These are phyloP conservation scores for Cryphonectria japonica DNA, from an alignment of 2,329 filamentous ascomycete genomes.

Conservation along the genomic window DNA sequence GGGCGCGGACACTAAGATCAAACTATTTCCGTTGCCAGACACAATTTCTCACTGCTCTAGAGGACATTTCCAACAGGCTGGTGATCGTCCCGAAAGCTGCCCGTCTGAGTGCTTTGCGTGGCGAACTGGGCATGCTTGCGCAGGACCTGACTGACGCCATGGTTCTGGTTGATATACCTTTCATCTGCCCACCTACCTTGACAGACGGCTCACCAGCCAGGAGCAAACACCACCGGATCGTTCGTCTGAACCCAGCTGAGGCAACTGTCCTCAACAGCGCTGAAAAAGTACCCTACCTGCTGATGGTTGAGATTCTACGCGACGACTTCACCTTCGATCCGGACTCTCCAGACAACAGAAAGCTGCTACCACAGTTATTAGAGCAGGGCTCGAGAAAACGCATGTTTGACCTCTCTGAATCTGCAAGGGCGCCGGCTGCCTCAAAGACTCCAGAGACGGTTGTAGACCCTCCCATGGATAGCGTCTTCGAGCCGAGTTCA, in stretches of 20 bases:
- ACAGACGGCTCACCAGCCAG: constrained; percentile 73
- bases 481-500: constrained; percentile 80
- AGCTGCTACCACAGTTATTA: constrained; percentile 62
- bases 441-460: constrained; percentile 49
- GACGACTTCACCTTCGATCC: constrained; percentile 86
- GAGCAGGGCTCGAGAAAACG: constrained; percentile 62
- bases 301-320: constrained; percentile 81
- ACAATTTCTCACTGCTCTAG: constrained; percentile 77
- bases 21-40: constrained; percentile 85
- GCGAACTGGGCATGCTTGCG: constrained; percentile 78
- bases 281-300: constrained; percentile 80
- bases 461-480: constrained; percentile 61
- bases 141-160: constrained; percentile 72
- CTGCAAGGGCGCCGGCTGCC: constrained; percentile 55
- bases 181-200: constrained; percentile 77
- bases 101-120: constrained; percentile 77
- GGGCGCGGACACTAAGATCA: constrained; percentile 72
- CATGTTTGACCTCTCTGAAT: constrained; percentile 72
- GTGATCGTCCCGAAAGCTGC: constrained; percentile 82
- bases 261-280: constrained; percentile 85
- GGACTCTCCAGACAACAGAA: constrained; percentile 71
- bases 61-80: constrained; percentile 83
- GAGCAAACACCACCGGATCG: constrained; percentile 81
- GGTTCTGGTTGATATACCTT: constrained; percentile 70
- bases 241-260: constrained; percentile 81